A percentile compares a stretch with the other conserved stretches of the same genome.
Evolutionary conservation across 257 asterid species (phyloP).

Genomic region (Fraxinus quadrangulata): DNA sequence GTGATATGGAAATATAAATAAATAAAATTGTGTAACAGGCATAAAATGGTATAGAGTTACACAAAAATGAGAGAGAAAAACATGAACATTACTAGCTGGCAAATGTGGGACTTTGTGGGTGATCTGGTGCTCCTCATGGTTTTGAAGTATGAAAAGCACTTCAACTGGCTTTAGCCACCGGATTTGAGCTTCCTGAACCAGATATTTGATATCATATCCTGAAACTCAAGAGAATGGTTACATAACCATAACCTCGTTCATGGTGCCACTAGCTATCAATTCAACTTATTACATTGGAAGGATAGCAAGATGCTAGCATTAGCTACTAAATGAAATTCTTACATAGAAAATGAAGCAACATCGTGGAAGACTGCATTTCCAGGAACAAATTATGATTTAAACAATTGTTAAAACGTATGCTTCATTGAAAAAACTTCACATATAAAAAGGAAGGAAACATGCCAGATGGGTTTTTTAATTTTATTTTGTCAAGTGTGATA

Average conservation of each 20-base stretch:
- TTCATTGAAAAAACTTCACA: background rate
- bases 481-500: background rate
- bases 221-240: slow-evolving; percentile 29
- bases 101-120: slow-evolving; percentile 64
- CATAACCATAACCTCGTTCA: slow-evolving; percentile 2
- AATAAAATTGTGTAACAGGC: background rate
- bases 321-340: background rate
- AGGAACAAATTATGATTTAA: background rate
- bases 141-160: slow-evolving; percentile 68
- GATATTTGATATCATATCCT: slow-evolving; percentile 61
- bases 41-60: background rate
- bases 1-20: slow-evolving; percentile 22
- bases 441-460: background rate
- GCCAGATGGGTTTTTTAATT: background rate
- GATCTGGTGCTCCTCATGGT: slow-evolving; percentile 71
- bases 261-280: background rate
- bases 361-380: background rate
- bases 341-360: background rate
- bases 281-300: background rate
- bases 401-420: background rate
- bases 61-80: background rate
- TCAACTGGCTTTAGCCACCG: slow-evolving; percentile 96
- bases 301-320: background rate
- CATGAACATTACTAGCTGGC: slow-evolving; percentile 56
- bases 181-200: slow-evolving; percentile 74